Percentiles rank a stretch among this genome's conserved stretches.
Evolutionary conservation across 345 rosid genomes (phyloP).

Genomic region (Syzygium aromaticum): DNA sequence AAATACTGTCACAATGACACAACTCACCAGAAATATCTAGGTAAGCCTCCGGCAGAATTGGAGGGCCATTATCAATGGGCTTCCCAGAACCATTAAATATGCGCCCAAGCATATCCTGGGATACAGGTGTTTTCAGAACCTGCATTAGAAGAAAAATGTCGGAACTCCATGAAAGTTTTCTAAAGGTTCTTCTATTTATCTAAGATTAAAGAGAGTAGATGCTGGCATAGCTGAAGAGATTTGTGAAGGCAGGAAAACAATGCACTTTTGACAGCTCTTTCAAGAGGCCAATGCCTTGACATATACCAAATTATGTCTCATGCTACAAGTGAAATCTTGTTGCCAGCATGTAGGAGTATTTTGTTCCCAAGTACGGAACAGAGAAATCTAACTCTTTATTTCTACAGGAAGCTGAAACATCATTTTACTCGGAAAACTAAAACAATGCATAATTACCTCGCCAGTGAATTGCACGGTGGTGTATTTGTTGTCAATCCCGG

Average conservation of each 20-base stretch:
- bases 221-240: not conserved
- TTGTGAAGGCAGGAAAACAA: not conserved
- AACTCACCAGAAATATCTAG: constrained; percentile 79
- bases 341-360: not conserved
- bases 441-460: constrained; percentile 33
- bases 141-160: constrained; percentile 7
- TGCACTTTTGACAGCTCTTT: not conserved
- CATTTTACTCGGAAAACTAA: not conserved
- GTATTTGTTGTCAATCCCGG: constrained; percentile 90
- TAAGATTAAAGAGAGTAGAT: not conserved
- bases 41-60: constrained; percentile 87
- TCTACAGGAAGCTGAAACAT: not conserved
- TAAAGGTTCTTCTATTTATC: not conserved
- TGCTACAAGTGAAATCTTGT: not conserved
- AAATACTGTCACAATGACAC: not conserved
- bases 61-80: constrained; percentile 94
- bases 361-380: not conserved
- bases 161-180: not conserved
- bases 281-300: not conserved
- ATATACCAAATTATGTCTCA: not conserved
- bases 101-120: constrained; percentile 95
- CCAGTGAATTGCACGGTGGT: constrained; percentile 93
- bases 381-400: not conserved
- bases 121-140: constrained; percentile 89
- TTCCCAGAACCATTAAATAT: constrained; percentile 96